A percentile compares a stretch with the other conserved stretches of the same genome.
Conservation (phyloP, 352 stramenopile species). For the Pythium guiyangense region DNA sequence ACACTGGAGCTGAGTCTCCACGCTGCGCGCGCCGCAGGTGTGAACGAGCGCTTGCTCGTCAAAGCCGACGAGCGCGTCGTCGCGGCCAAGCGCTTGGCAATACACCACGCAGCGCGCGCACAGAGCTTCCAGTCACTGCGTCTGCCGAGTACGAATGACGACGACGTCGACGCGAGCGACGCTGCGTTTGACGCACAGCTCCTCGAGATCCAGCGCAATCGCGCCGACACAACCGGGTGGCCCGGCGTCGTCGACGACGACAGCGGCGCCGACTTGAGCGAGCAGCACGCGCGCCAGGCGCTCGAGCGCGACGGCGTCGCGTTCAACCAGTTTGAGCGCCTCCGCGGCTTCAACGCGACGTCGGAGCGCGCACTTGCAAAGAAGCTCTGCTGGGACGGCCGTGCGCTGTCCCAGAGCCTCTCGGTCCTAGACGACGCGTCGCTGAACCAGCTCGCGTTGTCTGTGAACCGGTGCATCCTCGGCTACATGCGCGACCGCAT, state of each 20-base stretch:
- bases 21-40: conserved; percentile 45
- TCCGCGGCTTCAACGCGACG: conserved; percentile 49
- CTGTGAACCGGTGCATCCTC: conserved; percentile 91
- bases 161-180: conserved; percentile 5
- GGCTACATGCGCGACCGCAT: conserved; percentile 94
- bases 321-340: conserved; percentile 67
- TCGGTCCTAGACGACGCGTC: conserved; percentile 45
- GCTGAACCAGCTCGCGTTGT: conserved; percentile 51
- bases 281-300: conserved; percentile 7
- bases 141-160: conserved; percentile 1
- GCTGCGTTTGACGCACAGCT: conserved; percentile 9
- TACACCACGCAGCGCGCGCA: conserved; percentile 14
- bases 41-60: conserved; percentile 52
- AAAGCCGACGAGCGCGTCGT: conserved; percentile 59
- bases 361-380: conserved; percentile 37
- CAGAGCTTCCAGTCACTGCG: conserved; percentile 3
- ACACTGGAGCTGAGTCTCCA: conserved; percentile 57
- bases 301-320: conserved; percentile 44
- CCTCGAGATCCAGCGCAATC: conserved; percentile 16
- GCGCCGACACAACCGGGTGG: conserved; percentile 27
- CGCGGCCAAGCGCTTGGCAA: conserved; percentile 18
- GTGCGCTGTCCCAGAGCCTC: conserved; percentile 55
- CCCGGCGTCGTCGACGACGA: conserved; percentile 16
- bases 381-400: conserved; percentile 64
- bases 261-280: conserved; percentile 10